Percentiles rank a stretch among this genome's conserved stretches.
Evolutionary conservation across 2,329 filamentous ascomycete genomes (phyloP).

Genomic region (Fusarium circinatum): DNA sequence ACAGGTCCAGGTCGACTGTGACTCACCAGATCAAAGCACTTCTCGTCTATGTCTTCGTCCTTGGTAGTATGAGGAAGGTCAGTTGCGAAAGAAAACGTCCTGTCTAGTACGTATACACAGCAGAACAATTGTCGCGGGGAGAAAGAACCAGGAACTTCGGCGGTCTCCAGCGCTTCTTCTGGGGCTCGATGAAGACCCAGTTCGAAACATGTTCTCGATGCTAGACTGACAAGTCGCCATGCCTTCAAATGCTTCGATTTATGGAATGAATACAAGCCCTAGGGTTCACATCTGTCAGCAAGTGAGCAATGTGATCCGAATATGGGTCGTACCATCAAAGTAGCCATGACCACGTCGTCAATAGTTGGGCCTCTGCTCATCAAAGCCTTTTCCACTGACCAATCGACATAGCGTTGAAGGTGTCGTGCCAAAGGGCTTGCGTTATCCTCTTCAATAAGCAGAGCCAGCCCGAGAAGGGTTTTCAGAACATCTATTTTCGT

Average conservation of each 20-base stretch:
- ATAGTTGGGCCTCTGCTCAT: neutral
- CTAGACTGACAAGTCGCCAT: neutral
- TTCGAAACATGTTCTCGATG: neutral
- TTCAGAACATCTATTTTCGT: neutral
- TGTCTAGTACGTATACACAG: neutral
- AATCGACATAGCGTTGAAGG: neutral
- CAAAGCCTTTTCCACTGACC: neutral
- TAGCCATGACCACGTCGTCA: neutral
- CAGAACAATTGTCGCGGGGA: neutral
- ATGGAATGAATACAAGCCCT: neutral
- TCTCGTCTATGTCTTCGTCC: neutral
- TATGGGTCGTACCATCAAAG: neutral
- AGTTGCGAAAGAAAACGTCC: neutral
- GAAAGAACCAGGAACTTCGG: fast-evolving
- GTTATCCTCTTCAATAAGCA: fast-evolving
- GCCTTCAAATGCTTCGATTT: neutral
- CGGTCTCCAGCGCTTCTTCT: fast-evolving
- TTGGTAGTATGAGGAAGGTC: neutral
- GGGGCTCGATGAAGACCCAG: neutral
- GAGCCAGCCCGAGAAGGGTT: fast-evolving
- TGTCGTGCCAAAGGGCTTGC: neutral
- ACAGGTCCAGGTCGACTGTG: fast-evolving
- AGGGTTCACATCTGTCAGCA: fast-evolving
- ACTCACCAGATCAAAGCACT: neutral
- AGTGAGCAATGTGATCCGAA: neutral